A percentile compares a stretch with the other conserved stretches of the same genome.
phyloP scores from a whole-genome alignment of 352 stramenopile species.

The Phytophthora tentaculata region DNA sequence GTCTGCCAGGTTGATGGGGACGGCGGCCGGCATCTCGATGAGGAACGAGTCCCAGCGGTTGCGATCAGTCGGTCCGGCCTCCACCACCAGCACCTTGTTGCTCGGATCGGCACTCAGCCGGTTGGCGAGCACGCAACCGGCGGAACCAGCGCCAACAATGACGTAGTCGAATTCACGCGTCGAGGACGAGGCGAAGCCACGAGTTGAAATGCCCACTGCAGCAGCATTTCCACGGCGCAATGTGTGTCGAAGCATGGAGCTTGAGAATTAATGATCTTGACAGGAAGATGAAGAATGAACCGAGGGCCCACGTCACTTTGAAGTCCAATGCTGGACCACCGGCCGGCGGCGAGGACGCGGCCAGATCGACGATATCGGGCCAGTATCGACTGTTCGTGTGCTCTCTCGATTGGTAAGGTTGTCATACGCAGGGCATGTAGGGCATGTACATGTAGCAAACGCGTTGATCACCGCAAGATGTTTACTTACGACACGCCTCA shows the following conservation, averaged over 20 bases:
- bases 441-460: too few species aligned
- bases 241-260: conserved; percentile 20
- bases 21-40: conserved; percentile 85
- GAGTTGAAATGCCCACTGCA: conserved; percentile 1
- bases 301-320: background rate
- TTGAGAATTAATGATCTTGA: background rate
- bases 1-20: conserved; percentile 83
- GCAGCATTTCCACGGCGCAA: conserved; percentile 4
- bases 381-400: conserved; percentile 13
- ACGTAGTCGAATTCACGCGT: conserved; percentile 87
- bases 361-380: conserved; percentile 5
- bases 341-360: background rate
- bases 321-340: background rate
- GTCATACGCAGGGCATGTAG: conserved; percentile 3
- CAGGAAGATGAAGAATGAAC: conserved; percentile 13
- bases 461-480: too few species aligned
- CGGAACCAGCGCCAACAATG: conserved; percentile 90
- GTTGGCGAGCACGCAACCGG: conserved; percentile 91
- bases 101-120: conserved; percentile 79
- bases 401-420: conserved; percentile 16
- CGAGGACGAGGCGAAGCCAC: conserved; percentile 35
- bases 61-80: conserved; percentile 84
- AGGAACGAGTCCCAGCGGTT: conserved; percentile 88
- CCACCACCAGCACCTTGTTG: conserved; percentile 89
- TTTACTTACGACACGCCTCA: too few species aligned